Evolutionary conservation across 2,329 filamentous ascomycete species (phyloP), one percentile per base, ranked within the genome.

Genomic region (Magnaporthiopsis incrustans): DNA sequence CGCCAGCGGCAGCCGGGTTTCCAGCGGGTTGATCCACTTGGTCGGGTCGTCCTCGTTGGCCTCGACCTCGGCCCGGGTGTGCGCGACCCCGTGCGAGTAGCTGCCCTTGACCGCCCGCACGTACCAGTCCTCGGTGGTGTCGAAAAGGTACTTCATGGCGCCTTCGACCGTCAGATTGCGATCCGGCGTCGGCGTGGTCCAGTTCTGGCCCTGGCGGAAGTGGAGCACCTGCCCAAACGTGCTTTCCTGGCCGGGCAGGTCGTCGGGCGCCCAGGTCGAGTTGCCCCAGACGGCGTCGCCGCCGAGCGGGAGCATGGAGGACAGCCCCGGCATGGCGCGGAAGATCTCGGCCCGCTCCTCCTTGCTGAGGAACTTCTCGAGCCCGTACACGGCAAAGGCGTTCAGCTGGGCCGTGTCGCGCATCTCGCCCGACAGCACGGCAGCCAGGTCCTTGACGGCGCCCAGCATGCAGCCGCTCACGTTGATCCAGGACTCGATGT

Each of bases 401-500:
- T 98, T 98, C 27, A 99, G 85, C 75, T 98, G 95, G 1, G 94
- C 95, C 0, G 95, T 99, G 72, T 99, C 95, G 69, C 94, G 92
- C 95, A 99, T 99, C 76, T 99, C 95, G 35, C 95, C 95, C 0
- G 93, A 97, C 1, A 99, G 81, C 0, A 98, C 85, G 0, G 95
- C 94, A 0, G 95, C 91, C 50, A 98, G 78, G 65, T 90, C 94
- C 77, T 99, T 99, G 65, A 92, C 82, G 2, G 95, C 92, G 18
- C 95, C 95, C 7, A 99, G 87, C 94, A 99, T 97, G 76, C 94
- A 99, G 7, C 95, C 95, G 69, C 90, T 95, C 71, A 99, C 92
- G 74, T 99, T 99, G 79, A 99, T 96, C 93, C 96, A 99, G 3
- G 91, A 90, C 68, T 96, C 95, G 62, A 99, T 82, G 72, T 97